Conservation (phyloP, 805 yeast species). For the Kockiozyma suomiensis region DNA sequence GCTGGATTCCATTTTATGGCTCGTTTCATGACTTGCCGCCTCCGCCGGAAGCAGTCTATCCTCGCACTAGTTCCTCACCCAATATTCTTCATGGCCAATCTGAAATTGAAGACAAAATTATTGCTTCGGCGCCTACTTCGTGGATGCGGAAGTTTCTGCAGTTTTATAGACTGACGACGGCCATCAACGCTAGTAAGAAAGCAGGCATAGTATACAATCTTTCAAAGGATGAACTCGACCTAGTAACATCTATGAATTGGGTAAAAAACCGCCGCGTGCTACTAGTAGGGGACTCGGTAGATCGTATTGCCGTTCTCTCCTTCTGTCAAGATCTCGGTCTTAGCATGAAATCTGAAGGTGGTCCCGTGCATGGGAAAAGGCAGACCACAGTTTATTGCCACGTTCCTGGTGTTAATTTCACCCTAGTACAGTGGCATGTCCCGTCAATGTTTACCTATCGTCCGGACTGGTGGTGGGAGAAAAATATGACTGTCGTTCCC, state of each 20-base stretch:
- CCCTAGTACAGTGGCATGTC: slow-evolving; percentile 31
- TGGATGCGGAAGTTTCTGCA: slow-evolving; percentile 12
- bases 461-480: slow-evolving; percentile 32
- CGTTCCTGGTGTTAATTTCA: slow-evolving; percentile 22
- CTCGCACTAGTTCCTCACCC: neutral
- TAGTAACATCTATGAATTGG: slow-evolving; percentile 12
- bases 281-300: slow-evolving; percentile 31
- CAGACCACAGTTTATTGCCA: slow-evolving; percentile 25
- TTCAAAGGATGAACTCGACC: neutral
- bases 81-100: neutral
- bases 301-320: slow-evolving; percentile 9
- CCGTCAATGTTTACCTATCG: slow-evolving; percentile 24
- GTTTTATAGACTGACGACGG: neutral
- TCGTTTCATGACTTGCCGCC: slow-evolving; percentile 6
- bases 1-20: slow-evolving; percentile 18
- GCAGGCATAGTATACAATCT: neutral
- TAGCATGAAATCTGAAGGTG: neutral
- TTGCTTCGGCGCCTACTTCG: slow-evolving; percentile 8
- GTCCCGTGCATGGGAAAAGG: slow-evolving; percentile 4
- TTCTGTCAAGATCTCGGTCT: slow-evolving; percentile 22
- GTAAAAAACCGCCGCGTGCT: slow-evolving; percentile 17
- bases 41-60: slow-evolving; percentile 14
- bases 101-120: neutral
- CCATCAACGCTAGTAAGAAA: neutral
- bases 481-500: slow-evolving; percentile 19